Base-by-base conservation (phyloP, 2,329 filamentous ascomycete species). In the Fusarium tuaranense region DNA sequence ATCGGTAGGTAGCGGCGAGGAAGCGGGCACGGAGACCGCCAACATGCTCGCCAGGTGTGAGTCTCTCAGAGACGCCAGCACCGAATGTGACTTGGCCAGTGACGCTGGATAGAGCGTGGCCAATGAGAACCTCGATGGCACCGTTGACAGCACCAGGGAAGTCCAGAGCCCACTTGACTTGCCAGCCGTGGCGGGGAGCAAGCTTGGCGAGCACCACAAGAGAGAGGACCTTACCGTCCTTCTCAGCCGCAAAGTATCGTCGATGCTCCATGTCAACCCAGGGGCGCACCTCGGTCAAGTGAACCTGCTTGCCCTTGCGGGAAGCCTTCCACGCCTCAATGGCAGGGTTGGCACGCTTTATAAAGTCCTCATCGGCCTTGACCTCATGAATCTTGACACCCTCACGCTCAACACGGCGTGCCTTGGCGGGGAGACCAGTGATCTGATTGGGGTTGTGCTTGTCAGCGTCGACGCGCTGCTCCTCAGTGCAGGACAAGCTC, bases 161-260 rank as follows among this genome's bases (percentile, higher is more conserved):
- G 83, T 98, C 95, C 65, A 98, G 91, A n/a, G 93, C 94, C 87
- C 97, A 98, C 86, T 98, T 98, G 81, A 98, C 92, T 86, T 98
- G 95, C 91, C 95, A 97, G 65, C 95, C 95, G 81, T 97, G 91
- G 39, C 90, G 87, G 2, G 95, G 94, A 5, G 93, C 90, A 32
- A 98, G 90, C 82, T 95, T 93, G 63, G 94, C 93, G 78, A 98
- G 87, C 10, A 96, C 92, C n/a, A 96, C 92, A 68, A 98, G 89
- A 38, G 93, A 92, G 48, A 88, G 88, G 67, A 98, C 90, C 69
- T 88, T 90, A 72, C 93, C 93, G 18, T 94, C 89, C 79, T 93
- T 93, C 74, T 92, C 88, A 12, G 94, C 93, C 78, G 94, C 93
- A 80, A 95, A 94, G 86, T 97, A 98, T 74, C 94, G 93, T 18